Base-by-base conservation (phyloP, 805 yeast genomes). In the Blastobotrys peoriensis region DNA sequence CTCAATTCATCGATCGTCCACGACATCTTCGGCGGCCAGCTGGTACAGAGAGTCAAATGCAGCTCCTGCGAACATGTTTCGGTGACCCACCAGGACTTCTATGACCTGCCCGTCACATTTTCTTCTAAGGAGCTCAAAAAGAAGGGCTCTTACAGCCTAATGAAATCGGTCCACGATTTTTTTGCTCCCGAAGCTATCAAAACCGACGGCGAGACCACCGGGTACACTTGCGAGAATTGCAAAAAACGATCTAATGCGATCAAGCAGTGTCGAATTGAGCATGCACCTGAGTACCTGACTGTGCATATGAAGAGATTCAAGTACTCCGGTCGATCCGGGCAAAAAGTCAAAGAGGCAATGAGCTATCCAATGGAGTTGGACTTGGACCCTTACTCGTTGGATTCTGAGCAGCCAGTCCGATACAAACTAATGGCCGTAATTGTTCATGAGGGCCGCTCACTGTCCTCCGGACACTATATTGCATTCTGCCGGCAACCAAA, bases 401-500 rank as follows among this genome's bases (percentile, higher is more conserved):
- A 54, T 4, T 21, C 18, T 10, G 47, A 52, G 20, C 51, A 67
- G 8, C 78, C 81, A 1, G 74, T 75, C 3, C 66, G 69, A 30
- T 93, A 93, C 65, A 83, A 81, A 60, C 72, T 93, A 52, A 71
- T 78, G 15, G 79, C 89, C 18, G 96, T 91, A 15, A 85, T 91
- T 48, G 91, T 88, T 3, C 98, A 93, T 60, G 96, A 86, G 57
- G 98, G 98, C 34, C 73, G 98, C 51, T 84, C 96, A 1, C 81
- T 89, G 10, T 80, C 88, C 37, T 81, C 93, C 2, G 98, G 98
- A 3, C 98, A 93, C 64, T 93, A 93, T 59, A 77, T 88, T 47
- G 85, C 95, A 0, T 87, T 86, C 60, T 86, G 96, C 60, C 76
- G 83, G 50, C 96, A 89, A 64, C 95, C 97, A 1, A 93, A 86